Evolutionary conservation across 208 protist genomes (phyloP).

Genomic region (Willaertia magna): DNA sequence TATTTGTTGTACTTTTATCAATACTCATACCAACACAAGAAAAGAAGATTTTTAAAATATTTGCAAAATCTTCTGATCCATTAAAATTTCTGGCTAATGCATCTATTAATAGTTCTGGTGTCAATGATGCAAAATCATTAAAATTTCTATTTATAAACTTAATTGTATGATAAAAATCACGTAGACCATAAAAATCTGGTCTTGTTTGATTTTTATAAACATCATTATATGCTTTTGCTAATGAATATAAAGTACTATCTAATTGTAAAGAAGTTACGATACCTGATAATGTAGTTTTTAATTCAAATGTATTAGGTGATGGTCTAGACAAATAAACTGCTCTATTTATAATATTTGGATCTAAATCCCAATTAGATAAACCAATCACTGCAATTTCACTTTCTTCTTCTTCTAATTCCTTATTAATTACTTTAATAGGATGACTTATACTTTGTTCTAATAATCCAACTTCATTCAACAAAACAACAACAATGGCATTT

Average conservation of each 20-base stretch:
- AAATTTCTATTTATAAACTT: conserved; percentile 9
- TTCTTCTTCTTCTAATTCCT: conserved; percentile 24
- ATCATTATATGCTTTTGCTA: conserved; percentile 23
- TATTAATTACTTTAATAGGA: conserved; percentile 62
- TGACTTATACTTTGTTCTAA: conserved; percentile 45
- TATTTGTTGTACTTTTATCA: too few species aligned
- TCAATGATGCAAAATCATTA: not conserved
- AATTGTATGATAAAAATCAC: conserved; percentile 41
- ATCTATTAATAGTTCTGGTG: not conserved
- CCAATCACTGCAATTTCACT: conserved; percentile 40
- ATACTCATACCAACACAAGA: not conserved
- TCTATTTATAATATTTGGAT: conserved; percentile 31
- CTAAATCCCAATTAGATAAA: conserved; percentile 58
- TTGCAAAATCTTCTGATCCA: not conserved
- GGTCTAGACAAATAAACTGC: conserved; percentile 10
- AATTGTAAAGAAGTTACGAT: conserved; percentile 13
- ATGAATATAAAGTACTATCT: not conserved
- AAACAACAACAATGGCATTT: conserved; percentile 31
- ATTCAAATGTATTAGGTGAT: not conserved
- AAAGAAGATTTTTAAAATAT: not conserved
- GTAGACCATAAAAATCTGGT: conserved; percentile 42
- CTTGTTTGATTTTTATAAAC: conserved; percentile 23
- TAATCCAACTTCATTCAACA: conserved; percentile 64
- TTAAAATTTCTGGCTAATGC: conserved; percentile 18
- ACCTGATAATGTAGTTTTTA: conserved; percentile 5